phyloP scores from a whole-genome alignment of 202 grass and related monocot species.

The Musa balbisiana region DNA sequence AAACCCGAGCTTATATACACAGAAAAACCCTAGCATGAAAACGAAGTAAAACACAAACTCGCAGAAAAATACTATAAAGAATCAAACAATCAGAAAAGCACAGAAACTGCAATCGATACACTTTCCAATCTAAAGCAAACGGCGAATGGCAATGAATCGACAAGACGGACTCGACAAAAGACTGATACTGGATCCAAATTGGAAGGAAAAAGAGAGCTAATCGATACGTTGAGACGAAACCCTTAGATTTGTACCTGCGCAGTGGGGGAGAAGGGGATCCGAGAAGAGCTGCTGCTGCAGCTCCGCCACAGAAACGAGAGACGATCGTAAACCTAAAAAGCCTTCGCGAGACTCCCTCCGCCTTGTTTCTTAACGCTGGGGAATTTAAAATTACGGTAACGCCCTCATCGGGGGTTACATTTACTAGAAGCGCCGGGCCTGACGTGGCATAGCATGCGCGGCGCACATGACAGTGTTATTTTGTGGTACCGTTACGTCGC shows the following conservation, averaged over 20 bases:
- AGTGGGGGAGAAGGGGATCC: neutral
- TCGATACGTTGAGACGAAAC: neutral
- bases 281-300: neutral
- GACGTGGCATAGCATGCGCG: too few relatives aligned
- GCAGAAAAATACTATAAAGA: neutral
- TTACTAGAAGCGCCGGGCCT: neutral
- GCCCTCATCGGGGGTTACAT: neutral
- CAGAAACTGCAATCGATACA: neutral
- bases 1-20: neutral
- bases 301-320: constrained; percentile 1
- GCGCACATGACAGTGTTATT: too few relatives aligned
- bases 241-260: neutral
- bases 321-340: neutral
- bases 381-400: neutral
- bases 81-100: neutral
- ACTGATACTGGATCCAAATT: neutral
- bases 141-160: neutral
- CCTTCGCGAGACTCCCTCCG: neutral
- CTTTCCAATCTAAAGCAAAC: neutral
- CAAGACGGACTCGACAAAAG: neutral
- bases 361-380: neutral
- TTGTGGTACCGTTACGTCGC: too few relatives aligned
- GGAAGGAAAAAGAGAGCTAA: neutral
- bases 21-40: neutral
- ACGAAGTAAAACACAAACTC: neutral